phyloP scores from a whole-genome alignment of 805 yeast species.

The Torulaspora quercuum region DNA sequence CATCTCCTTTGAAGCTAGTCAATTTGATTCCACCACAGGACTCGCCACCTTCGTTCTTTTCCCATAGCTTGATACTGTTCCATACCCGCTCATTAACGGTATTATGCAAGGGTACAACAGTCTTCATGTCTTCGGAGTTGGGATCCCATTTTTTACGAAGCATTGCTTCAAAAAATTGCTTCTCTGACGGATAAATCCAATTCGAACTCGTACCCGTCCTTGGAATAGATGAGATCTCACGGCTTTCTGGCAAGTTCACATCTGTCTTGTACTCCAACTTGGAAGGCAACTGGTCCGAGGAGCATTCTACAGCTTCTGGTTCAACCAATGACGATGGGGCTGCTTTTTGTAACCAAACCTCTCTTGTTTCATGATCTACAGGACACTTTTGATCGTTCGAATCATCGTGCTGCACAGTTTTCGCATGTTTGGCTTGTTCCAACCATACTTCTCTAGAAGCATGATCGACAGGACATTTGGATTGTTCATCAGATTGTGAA shows the following conservation, averaged over 20 bases:
- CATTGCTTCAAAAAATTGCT: conserved; percentile 94
- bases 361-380: conserved; percentile 60
- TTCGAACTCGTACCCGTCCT: conserved; percentile 62
- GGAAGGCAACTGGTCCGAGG: conserved; percentile 41
- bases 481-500: conserved; percentile 10
- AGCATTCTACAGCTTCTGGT: conserved; percentile 39
- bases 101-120: conserved; percentile 92
- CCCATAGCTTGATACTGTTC: conserved; percentile 84
- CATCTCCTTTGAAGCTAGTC: conserved; percentile 86
- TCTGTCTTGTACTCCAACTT: conserved; percentile 36
- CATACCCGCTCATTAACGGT: conserved; percentile 92
- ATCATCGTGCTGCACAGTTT: conserved; percentile 1
- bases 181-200: conserved; percentile 96
- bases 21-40: conserved; percentile 82
- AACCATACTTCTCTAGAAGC: conserved; percentile 59
- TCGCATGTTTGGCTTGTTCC: conserved; percentile 30
- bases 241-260: conserved; percentile 57
- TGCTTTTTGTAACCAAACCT: conserved; percentile 48
- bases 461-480: conserved; percentile 68
- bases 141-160: conserved; percentile 86
- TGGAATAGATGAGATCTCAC: conserved; percentile 81
- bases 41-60: conserved; percentile 52
- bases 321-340: conserved; percentile 19
- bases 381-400: conserved; percentile 50
- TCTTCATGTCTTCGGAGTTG: conserved; percentile 72